phyloP scores from a whole-genome alignment of 2,329 filamentous ascomycete species.

The Alternaria rosae region DNA sequence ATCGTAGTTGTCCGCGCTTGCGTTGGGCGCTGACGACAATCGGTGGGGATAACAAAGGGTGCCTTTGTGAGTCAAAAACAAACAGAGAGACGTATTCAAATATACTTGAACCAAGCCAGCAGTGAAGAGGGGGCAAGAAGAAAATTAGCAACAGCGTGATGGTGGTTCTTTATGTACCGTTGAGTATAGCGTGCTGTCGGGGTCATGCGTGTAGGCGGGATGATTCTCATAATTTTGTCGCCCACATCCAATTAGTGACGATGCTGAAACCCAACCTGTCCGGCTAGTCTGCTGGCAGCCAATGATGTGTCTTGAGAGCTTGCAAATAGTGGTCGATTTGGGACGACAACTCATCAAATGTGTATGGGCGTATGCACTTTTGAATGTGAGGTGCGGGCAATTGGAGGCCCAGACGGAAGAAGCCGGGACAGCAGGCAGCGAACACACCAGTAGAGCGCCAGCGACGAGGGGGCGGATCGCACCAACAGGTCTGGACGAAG shows the following conservation, averaged over 20 bases:
- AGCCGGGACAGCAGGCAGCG: conserved; percentile 15
- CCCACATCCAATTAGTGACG: conserved; percentile 42
- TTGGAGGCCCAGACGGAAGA: conserved; percentile 33
- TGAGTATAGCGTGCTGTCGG: conserved; percentile 28
- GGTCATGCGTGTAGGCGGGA: conserved; percentile 51
- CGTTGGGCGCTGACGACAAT: conserved; percentile 35
- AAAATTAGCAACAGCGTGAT: conserved; percentile 24
- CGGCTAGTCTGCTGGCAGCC: conserved; percentile 41
- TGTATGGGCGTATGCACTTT: conserved; percentile 39
- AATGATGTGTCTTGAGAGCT: conserved; percentile 35
- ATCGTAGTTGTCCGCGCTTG: conserved; percentile 21
- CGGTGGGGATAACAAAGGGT: conserved; percentile 25
- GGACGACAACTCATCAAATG: conserved; percentile 50
- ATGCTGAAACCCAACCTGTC: conserved; percentile 46
- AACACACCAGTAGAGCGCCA: neutral
- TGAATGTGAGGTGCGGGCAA: conserved; percentile 29
- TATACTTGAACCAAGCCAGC: neutral
- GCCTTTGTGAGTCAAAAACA: conserved; percentile 27
- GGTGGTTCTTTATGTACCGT: conserved; percentile 40
- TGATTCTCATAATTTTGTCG: conserved; percentile 39
- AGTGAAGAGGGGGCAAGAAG: conserved; percentile 9
- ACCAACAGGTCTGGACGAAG: neutral
- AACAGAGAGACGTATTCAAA: conserved; percentile 7
- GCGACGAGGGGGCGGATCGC: neutral
- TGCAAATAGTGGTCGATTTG: conserved; percentile 39